Conservation (phyloP, 495 filamentous ascomycete genomes). For the Lasiosphaeriaceae sp. region DNA sequence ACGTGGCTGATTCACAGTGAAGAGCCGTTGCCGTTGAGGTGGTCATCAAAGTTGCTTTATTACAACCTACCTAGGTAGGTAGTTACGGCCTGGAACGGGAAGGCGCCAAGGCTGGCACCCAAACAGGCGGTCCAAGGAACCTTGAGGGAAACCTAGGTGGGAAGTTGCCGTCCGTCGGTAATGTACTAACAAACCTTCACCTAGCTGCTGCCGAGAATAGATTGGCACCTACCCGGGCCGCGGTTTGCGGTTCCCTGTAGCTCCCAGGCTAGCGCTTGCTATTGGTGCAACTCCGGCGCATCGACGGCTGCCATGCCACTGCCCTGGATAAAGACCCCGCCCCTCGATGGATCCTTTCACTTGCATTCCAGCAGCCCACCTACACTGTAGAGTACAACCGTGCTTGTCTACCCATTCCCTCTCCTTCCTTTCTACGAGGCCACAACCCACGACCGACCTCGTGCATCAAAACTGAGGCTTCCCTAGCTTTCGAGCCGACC, state of each 20-base stretch:
- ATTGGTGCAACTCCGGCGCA: constrained; percentile 9
- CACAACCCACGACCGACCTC: not conserved
- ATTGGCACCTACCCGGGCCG: not conserved
- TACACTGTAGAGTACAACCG: no score
- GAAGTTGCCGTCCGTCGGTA: not conserved
- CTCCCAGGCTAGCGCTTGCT: not conserved
- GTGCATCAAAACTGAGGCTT: not conserved
- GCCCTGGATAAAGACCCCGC: constrained; percentile 12
- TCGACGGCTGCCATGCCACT: constrained; percentile 1
- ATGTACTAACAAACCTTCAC: not conserved
- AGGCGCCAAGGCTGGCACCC: not conserved
- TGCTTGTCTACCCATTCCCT: not conserved
- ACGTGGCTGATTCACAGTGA: not conserved
- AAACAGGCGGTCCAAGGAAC: not conserved
- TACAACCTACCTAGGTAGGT: no score
- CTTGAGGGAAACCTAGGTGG: not conserved
- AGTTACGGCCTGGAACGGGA: not conserved
- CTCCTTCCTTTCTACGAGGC: not conserved
- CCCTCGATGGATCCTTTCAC: not conserved
- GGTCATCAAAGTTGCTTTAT: no score
- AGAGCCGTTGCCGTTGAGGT: not conserved
- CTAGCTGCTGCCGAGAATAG: not conserved
- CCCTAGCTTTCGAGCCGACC: not conserved
- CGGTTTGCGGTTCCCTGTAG: not conserved
- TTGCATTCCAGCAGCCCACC: not conserved